These are phyloP conservation scores for Strigomonas culicis DNA, from an alignment of 208 protist genomes.

Conservation along the genomic window DNA sequence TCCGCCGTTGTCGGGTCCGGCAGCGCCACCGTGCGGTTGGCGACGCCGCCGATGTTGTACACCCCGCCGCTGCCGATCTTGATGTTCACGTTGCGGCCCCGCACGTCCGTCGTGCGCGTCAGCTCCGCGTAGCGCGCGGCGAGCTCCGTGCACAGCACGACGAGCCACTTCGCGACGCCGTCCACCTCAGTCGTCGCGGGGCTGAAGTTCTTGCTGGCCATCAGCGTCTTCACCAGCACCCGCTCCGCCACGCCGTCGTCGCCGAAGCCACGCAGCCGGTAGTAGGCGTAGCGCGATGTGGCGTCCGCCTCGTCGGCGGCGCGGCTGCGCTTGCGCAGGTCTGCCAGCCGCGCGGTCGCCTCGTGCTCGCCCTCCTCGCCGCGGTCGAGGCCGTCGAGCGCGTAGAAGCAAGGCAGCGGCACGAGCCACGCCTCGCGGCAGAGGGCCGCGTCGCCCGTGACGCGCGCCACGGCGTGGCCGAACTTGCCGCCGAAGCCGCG, in stretches of 20 bases:
- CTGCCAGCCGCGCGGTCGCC: neutral
- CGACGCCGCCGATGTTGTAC: slow-evolving; percentile 9
- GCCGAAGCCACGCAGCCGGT: slow-evolving; percentile 45
- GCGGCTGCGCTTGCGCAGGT: neutral
- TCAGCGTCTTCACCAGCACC: slow-evolving; percentile 40
- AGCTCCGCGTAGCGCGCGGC: slow-evolving; percentile 49
- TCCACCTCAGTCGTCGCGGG: slow-evolving; percentile 24
- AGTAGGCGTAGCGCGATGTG: slow-evolving; percentile 30
- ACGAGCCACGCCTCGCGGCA: slow-evolving; percentile 60
- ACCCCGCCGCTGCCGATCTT: slow-evolving; percentile 31
- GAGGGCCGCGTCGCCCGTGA: slow-evolving; percentile 30
- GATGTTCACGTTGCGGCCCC: slow-evolving; percentile 44
- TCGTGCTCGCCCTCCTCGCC: slow-evolving; percentile 12
- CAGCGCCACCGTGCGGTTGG: slow-evolving; percentile 26
- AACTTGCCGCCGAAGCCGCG: slow-evolving; percentile 84
- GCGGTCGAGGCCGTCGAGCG: slow-evolving; percentile 5
- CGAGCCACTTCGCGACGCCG: slow-evolving; percentile 55
- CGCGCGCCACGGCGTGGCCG: slow-evolving; percentile 37
- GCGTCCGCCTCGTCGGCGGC: neutral
- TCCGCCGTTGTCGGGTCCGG: slow-evolving; percentile 23
- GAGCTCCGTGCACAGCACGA: slow-evolving; percentile 58
- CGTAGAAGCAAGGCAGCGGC: slow-evolving; percentile 18
- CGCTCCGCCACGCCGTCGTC: slow-evolving; percentile 35
- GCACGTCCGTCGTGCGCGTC: slow-evolving; percentile 23
- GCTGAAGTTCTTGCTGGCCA: slow-evolving; percentile 65